Base-by-base conservation (phyloP, 805 yeast genomes). In the Lachancea lanzarotensis region DNA sequence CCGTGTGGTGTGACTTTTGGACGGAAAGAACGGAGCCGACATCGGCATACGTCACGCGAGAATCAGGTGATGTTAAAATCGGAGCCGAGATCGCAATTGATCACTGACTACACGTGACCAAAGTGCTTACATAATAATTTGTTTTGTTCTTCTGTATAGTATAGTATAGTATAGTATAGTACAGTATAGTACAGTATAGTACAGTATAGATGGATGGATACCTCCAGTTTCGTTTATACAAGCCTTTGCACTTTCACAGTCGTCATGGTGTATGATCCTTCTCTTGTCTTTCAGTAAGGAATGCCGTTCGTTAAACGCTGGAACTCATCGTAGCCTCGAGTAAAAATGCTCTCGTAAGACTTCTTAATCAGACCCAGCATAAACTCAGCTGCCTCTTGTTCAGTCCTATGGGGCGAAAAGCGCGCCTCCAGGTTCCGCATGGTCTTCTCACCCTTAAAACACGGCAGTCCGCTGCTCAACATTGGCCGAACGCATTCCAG, bases 271-370 rank as follows among this genome's bases (percentile, higher is more conserved):
- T n/a, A n/a, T n/a, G n/a, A n/a, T n/a, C n/a, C n/a, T n/a, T n/a
- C n/a, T n/a, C n/a, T n/a, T n/a, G n/a, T n/a, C n/a, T n/a, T 10
- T 38, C 56, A 90, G 59, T 90, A 91, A 15, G 98, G 98, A 63
- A 93, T 93, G 47, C 99, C 99, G 58, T 93, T 93, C 31, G 98
- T 93, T 53, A 93, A 64, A 57, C 95, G 74, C 68, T 93, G 99
- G 79, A 93, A 93, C 69, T 90, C 97, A 62, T 93, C 99, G 65
- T 93, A 93, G 17, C 96, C 98, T 60, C 82, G 85, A 30, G 98
- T 93, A 59, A 83, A 88, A 56, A 79, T 69, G 66, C 95, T 84
- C 65, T 91, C 98, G 65, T 80, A 84, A 47, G 95, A 81, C 68
- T 82, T 84, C 52, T 72, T 74, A 50, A 93, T 82, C 67, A 93